Evolutionary conservation across 257 asterid genomes (phyloP).

Genomic region (Petunia axillaris): DNA sequence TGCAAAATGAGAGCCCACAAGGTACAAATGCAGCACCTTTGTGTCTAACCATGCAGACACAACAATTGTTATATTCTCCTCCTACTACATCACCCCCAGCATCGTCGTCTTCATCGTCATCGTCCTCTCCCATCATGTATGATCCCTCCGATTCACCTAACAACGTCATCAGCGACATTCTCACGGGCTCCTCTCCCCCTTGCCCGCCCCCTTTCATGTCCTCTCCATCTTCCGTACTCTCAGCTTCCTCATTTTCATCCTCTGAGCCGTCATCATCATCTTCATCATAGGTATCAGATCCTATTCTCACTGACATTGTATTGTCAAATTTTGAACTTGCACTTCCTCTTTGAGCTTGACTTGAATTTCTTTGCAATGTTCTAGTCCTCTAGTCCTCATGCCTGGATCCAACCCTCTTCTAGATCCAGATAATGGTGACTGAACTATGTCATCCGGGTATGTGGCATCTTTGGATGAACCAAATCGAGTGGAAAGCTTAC

Average conservation of each 20-base stretch:
- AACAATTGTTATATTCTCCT: conserved; percentile 47
- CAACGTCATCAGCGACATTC: conserved; percentile 81
- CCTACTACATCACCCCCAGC: conserved; percentile 26
- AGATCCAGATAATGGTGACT: conserved; percentile 2
- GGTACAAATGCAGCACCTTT: conserved; percentile 86
- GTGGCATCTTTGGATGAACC: not conserved
- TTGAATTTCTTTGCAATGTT: conserved; percentile 4
- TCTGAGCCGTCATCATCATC: not conserved
- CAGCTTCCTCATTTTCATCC: conserved; percentile 17
- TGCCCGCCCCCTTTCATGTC: conserved; percentile 18
- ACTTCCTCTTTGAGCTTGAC: not conserved
- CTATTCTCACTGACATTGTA: not conserved
- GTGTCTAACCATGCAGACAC: conserved; percentile 89
- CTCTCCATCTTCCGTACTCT: conserved; percentile 13
- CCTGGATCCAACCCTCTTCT: conserved; percentile 15
- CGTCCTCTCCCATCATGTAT: conserved; percentile 52
- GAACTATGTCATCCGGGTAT: not conserved
- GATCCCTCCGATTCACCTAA: conserved; percentile 69
- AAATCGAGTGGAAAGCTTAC: conserved; percentile 15
- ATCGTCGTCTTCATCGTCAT: conserved; percentile 51
- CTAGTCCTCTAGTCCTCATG: not conserved
- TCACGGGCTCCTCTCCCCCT: conserved; percentile 41
- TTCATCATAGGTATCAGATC: not conserved
- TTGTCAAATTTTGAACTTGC: not conserved
- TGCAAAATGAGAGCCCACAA: conserved; percentile 90